Conservation (phyloP, 2,329 filamentous ascomycete species). For the Trichoderma koningii region DNA sequence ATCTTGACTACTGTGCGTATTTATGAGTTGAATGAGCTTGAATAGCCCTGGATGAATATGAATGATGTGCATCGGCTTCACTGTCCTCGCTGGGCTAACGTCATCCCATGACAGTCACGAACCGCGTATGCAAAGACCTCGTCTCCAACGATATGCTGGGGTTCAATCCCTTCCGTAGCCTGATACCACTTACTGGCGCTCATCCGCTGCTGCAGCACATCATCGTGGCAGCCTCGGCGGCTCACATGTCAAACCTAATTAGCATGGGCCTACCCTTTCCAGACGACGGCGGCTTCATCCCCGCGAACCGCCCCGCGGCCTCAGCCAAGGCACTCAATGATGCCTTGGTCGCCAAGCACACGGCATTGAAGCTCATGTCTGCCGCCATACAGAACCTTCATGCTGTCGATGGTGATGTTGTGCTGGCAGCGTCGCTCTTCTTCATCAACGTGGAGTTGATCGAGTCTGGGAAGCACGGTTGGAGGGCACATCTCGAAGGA, state of each 20-base stretch:
- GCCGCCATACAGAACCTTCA: slow-evolving; percentile 44
- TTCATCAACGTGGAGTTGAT: slow-evolving; percentile 55
- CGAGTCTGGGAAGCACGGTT: slow-evolving; percentile 51
- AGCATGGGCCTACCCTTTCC: slow-evolving; percentile 32
- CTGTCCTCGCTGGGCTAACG: not conserved
- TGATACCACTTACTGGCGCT: slow-evolving; percentile 46
- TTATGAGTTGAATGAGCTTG: too few relatives aligned
- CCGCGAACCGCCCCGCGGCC: slow-evolving; percentile 29
- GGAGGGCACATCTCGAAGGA: slow-evolving; percentile 51
- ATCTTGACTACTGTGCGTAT: slow-evolving; percentile 45
- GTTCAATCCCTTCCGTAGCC: slow-evolving; percentile 50
- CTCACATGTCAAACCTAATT: slow-evolving; percentile 50
- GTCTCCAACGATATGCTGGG: slow-evolving; percentile 49
- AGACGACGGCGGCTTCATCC: not conserved
- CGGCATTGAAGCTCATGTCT: slow-evolving; percentile 47
- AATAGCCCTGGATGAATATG: slow-evolving; percentile 19
- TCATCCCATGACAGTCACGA: slow-evolving; percentile 44
- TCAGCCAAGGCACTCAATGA: slow-evolving; percentile 43
- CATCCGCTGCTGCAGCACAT: slow-evolving; percentile 50
- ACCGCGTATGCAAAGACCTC: slow-evolving; percentile 56
- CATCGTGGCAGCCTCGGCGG: slow-evolving; percentile 51
- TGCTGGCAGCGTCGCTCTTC: slow-evolving; percentile 51
- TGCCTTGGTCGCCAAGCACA: slow-evolving; percentile 49
- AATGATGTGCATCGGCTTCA: slow-evolving; percentile 16
- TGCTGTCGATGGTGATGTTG: slow-evolving; percentile 43